phyloP scores from a whole-genome alignment of 805 yeast species.

The Cyberlindnera saturnus region DNA sequence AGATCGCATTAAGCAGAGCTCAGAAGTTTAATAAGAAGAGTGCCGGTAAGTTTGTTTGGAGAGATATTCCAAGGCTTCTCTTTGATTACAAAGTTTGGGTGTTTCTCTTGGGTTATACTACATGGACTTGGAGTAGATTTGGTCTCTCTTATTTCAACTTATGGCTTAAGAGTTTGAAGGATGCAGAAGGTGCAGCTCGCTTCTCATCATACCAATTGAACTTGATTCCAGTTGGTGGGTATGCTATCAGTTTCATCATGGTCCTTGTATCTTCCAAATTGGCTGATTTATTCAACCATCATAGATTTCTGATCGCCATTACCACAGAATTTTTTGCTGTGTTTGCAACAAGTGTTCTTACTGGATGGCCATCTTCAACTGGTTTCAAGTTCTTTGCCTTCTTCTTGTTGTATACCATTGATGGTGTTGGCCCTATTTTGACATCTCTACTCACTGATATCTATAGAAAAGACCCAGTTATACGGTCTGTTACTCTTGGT shows the following conservation, averaged over 20 bases:
- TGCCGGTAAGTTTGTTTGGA: background rate
- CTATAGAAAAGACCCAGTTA: no score
- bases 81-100: constrained; percentile 3
- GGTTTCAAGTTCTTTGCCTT: constrained; percentile 2
- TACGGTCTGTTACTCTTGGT: no score
- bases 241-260: constrained; percentile 5
- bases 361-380: background rate
- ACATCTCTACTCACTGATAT: no score
- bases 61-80: constrained; percentile 2
- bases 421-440: background rate
- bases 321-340: no score
- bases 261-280: constrained; percentile 6
- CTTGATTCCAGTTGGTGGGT: constrained; percentile 9
- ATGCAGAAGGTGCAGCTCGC: constrained; percentile 23
- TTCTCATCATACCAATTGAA: background rate
- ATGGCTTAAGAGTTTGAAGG: constrained; percentile 34
- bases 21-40: constrained; percentile 3
- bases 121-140: constrained; percentile 4
- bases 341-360: no score
- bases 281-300: constrained; percentile 1
- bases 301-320: no score
- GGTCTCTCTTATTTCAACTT: constrained; percentile 39
- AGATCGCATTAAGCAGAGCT: constrained; percentile 1
- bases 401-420: background rate
- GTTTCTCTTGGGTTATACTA: background rate